Base-by-base conservation (phyloP, 305 asterid genomes). In the Fraxinus xanthoxyloides region DNA sequence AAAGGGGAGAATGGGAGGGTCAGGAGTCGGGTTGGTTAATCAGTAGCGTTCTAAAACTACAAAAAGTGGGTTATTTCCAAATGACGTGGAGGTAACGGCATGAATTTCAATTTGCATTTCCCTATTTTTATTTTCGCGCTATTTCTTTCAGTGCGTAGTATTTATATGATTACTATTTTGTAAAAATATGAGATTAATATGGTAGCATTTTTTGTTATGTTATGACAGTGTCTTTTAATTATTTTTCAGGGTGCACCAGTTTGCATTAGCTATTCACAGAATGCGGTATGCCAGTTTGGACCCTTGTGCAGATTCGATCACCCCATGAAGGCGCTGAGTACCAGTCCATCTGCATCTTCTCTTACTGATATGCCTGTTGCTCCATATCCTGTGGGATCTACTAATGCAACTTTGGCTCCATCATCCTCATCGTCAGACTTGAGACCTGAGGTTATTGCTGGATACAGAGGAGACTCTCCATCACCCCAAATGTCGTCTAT, bases 321-420 rank as follows among this genome's bases (percentile, higher is more conserved):
- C 76, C 98, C 99, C 8, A 90, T 92, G 92, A 87, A 89, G 74
- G 69, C 86, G 30, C 74, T 95, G 84, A 92, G 95, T 80, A 90
- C 92, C 84, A 92, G 97, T 78, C 94, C 97, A 36, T 95, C 98
- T 0, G 94, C 97, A 54, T 95, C 98, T 46, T 94, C 98, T 83
- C 95, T 95, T 59, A 86, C 94, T n/a, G 97, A 94, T 79, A 90
- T 92, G 93, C 96, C 96, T 1, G 96, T 95, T 77, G 95, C 96
- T 82, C 99, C 97, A 56, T 91, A 90, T 80, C 96, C 98, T 0
- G 92, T 92, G 84, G 98, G 97, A n/a, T 89, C 94, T 26, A 89
- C 93, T 2, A 83, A 46, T 30, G 92, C 95, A 69, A 94, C 92
- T 65, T 65, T 92, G 87, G 97, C 97, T 79, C 97, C 98, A 63